A percentile compares a stretch with the other conserved stretches of the same genome.
Conservation (phyloP, 805 yeast genomes). For the Schwanniomyces polymorphus region DNA sequence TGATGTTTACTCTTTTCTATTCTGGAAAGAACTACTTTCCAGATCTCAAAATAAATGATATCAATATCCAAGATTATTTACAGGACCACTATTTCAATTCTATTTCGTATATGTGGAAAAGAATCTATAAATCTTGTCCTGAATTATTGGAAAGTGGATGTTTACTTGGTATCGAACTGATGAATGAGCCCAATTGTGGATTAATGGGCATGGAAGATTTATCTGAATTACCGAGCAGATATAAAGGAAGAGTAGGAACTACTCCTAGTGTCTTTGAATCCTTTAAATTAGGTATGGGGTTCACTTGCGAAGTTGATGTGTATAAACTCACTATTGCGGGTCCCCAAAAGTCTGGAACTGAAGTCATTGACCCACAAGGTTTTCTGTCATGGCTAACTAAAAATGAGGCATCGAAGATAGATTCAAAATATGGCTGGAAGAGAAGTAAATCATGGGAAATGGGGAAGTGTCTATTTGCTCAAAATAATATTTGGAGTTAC, state of each 20-base stretch:
- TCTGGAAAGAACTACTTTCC: slow-evolving; percentile 80
- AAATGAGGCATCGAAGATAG: slow-evolving; percentile 45
- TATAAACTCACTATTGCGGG: slow-evolving; percentile 77
- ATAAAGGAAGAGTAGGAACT: slow-evolving; percentile 72
- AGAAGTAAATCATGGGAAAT: slow-evolving; percentile 65
- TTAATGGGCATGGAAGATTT: slow-evolving; percentile 64
- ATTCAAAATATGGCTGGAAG: slow-evolving; percentile 67
- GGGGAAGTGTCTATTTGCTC: slow-evolving; percentile 80
- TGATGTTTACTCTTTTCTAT: slow-evolving; percentile 86
- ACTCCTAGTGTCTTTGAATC: slow-evolving; percentile 81
- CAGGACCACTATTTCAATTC: slow-evolving; percentile 64
- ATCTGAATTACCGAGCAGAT: slow-evolving; percentile 52
- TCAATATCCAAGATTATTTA: slow-evolving; percentile 75
- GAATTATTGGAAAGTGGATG: slow-evolving; percentile 42
- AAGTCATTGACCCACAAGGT: slow-evolving; percentile 65
- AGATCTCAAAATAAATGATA: slow-evolving; percentile 64
- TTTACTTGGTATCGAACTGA: slow-evolving; percentile 76
- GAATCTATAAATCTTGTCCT: slow-evolving; percentile 23
- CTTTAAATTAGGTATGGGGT: slow-evolving; percentile 77
- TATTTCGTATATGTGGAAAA: slow-evolving; percentile 37
- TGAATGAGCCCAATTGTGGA: slow-evolving; percentile 86
- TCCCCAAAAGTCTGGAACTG: slow-evolving; percentile 62
- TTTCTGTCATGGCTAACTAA: slow-evolving; percentile 64
- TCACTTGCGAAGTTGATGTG: slow-evolving; percentile 62
- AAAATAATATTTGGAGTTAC: slow-evolving; percentile 75